A percentile compares a stretch with the other conserved stretches of the same genome.
phyloP scores from a whole-genome alignment of 2,329 filamentous ascomycete species.

The Hypoxylon sp. region DNA sequence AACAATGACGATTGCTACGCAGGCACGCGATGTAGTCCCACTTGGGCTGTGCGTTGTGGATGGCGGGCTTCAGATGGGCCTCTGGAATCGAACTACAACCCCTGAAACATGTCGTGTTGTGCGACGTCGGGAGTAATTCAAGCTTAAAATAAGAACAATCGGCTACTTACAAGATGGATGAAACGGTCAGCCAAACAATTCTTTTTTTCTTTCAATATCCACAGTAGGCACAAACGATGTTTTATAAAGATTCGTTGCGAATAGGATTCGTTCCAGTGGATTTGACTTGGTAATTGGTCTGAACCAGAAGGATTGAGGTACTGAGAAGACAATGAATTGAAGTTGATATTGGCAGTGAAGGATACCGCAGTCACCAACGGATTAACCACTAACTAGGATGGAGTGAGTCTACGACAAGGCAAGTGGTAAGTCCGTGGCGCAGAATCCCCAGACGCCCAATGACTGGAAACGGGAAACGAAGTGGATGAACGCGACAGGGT shows the following conservation, averaged over 20 bases:
- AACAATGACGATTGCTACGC: slow-evolving; percentile 31
- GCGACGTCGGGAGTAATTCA: slow-evolving; percentile 46
- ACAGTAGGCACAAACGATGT: slow-evolving; percentile 1
- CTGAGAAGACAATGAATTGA: background rate
- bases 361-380: background rate
- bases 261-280: background rate
- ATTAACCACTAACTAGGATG: slow-evolving; percentile 10
- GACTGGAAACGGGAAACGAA: slow-evolving; percentile 39
- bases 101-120: slow-evolving; percentile 44
- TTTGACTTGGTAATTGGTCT: background rate
- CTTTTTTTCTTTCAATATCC: slow-evolving; percentile 4
- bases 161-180: slow-evolving; percentile 40
- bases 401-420: slow-evolving; percentile 2
- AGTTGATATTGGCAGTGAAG: slow-evolving; percentile 8
- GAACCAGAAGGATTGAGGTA: background rate
- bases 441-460: slow-evolving; percentile 44
- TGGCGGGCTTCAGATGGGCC: slow-evolving; percentile 24
- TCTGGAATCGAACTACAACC: slow-evolving; percentile 32
- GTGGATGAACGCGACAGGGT: slow-evolving; percentile 25
- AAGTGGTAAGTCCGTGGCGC: slow-evolving; percentile 29
- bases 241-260: slow-evolving; percentile 4
- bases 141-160: slow-evolving; percentile 45
- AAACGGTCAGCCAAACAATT: slow-evolving; percentile 23
- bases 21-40: slow-evolving; percentile 42
- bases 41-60: slow-evolving; percentile 35